A percentile compares a stretch with the other conserved stretches of the same genome.
These are phyloP conservation scores for Pittosporum tobira DNA, from an alignment of 129 eudicot species.

Conservation along the genomic window DNA sequence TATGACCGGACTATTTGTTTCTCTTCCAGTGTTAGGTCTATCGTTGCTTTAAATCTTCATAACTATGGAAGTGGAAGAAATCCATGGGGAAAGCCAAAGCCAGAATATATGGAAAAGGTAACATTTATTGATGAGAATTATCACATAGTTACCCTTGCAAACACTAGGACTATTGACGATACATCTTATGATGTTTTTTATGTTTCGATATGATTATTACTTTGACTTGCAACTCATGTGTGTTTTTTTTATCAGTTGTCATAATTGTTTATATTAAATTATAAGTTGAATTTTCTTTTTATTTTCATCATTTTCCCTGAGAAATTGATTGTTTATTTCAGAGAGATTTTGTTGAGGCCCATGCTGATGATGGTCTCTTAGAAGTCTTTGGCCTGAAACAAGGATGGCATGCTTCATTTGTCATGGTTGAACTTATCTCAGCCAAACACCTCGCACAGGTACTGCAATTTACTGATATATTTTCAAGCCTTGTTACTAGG, in stretches of 20 bases:
- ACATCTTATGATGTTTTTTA: no score
- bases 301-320: no score
- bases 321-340: background rate
- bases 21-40: slow-evolving; percentile 77
- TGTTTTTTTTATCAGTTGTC: no score
- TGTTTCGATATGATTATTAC: no score
- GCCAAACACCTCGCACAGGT: slow-evolving; percentile 68
- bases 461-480: background rate
- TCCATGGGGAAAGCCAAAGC: slow-evolving; percentile 93
- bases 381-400: slow-evolving; percentile 63
- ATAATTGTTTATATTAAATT: no score
- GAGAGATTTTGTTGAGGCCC: slow-evolving; percentile 58
- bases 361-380: slow-evolving; percentile 51
- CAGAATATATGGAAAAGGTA: slow-evolving; percentile 86
- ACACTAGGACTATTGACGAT: no score
- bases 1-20: slow-evolving; percentile 13
- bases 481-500: no score
- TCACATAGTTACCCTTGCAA: background rate
- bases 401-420: slow-evolving; percentile 76
- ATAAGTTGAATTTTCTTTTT: no score
- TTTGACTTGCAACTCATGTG: no score
- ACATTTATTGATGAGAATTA: background rate
- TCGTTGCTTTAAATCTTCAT: slow-evolving; percentile 84
- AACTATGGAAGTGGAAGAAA: slow-evolving; percentile 95
- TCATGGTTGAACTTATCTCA: slow-evolving; percentile 53